These are phyloP conservation scores for Senna tora DNA, from an alignment of 306 rosid genomes.

Conservation along the genomic window DNA sequence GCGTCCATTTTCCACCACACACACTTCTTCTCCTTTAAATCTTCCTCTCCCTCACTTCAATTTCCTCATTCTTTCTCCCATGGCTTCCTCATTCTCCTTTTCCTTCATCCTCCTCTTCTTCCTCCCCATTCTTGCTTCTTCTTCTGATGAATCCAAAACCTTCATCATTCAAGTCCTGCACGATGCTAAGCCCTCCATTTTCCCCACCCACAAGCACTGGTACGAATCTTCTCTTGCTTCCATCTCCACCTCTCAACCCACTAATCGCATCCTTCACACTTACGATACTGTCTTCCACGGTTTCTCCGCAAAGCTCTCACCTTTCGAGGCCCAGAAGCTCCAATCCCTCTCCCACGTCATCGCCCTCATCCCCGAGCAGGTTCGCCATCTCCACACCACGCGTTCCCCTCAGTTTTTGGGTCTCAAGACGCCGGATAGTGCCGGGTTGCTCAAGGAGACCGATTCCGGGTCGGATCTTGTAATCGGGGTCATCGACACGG, in stretches of 20 bases:
- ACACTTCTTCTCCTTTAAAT: slow-evolving; percentile 39
- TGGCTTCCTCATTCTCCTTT: slow-evolving; percentile 34
- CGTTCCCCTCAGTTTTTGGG: slow-evolving; percentile 89
- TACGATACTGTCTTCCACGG: slow-evolving; percentile 70
- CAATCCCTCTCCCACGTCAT: slow-evolving; percentile 54
- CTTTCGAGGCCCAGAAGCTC: slow-evolving; percentile 49
- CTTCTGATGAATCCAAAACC: slow-evolving; percentile 43
- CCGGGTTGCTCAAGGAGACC: slow-evolving; percentile 74
- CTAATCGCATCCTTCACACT: slow-evolving; percentile 53
- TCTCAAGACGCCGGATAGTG: slow-evolving; percentile 57
- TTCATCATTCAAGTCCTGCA: slow-evolving; percentile 69
- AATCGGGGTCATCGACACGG: slow-evolving; percentile 86
- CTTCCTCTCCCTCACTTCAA: background rate
- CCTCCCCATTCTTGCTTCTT: background rate
- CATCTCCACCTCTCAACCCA: background rate
- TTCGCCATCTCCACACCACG: slow-evolving; percentile 71
- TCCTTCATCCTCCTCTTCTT: slow-evolving; percentile 18
- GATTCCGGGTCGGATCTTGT: slow-evolving; percentile 92
- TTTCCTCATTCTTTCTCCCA: background rate
- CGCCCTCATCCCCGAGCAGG: slow-evolving; percentile 70
- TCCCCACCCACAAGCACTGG: slow-evolving; percentile 76
- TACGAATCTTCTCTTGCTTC: slow-evolving; percentile 70
- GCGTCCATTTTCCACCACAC: background rate
- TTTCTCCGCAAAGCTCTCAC: slow-evolving; percentile 74
- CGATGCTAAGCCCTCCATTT: slow-evolving; percentile 72